Base-by-base conservation (phyloP, 352 stramenopile genomes). In the Blastocystis sp. region DNA sequence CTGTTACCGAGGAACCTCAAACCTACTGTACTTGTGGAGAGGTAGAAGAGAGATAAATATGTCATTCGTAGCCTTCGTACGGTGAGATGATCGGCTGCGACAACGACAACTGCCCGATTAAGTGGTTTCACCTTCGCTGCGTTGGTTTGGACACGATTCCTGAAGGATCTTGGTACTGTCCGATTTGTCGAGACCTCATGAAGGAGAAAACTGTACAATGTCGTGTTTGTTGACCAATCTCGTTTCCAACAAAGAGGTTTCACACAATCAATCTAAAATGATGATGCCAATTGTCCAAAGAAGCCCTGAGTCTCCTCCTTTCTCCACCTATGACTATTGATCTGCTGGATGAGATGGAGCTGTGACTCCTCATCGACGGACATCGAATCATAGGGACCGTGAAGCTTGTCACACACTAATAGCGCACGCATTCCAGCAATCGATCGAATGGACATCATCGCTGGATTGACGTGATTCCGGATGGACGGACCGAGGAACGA, bases 21-120 rank as follows among this genome's bases (percentile, higher is more conserved):
- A 73, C 54, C 24, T 84, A 84, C n/a, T 84, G 73, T 40, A 75
- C 40, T 16, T 84, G 73, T 34, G 54, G 59, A 18, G 18, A 84
- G 38, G 73, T 84, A 56, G 4, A 16, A 11, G 71, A 14, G 11
- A 8, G 71, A 27, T 9, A 48, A n/a, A 29, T 6, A 18, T 79
- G 21, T 63, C 29, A 84, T 42, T 36, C 24, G 16, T 84, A 84
- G 73, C 73, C 73, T 14, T 84, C 73, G 4, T 84, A 84, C 34
- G 73, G 73, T 27, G 73, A 84, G 54, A 84, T 84, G 73, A 84
- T 84, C 27, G 38, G 59, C 6, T 84, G 73, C 40, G 73, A 84
- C 34, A 84, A 84, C 73, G 54, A 69, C n/a, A 56, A 84, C 36
- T 84, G 73, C 42, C 9, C 59, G 14, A 73, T 73, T n/a, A 84